Percentiles rank a stretch among this genome's conserved stretches.
Evolutionary conservation across 768 basidiomycete genomes (phyloP).

Genomic region (Filobasidium wieringae): DNA sequence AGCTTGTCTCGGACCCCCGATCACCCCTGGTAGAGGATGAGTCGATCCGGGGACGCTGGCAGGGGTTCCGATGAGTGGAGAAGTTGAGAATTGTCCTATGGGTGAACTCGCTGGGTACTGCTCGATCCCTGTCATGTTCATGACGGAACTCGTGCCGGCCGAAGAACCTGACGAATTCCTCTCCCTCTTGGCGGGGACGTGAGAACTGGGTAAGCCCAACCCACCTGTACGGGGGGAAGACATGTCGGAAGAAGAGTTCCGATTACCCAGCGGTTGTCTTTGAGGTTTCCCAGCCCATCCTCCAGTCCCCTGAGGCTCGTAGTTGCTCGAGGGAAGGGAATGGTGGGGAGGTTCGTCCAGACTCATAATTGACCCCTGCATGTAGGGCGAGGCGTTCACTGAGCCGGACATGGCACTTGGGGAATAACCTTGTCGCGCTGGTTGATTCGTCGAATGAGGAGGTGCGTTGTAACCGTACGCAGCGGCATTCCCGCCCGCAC

Average conservation of each 20-base stretch:
- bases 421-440: not conserved
- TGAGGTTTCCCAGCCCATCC: not conserved
- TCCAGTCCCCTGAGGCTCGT: not conserved
- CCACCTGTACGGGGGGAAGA: not conserved
- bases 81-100: not conserved
- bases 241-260: not conserved
- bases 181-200: not conserved
- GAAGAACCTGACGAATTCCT: not conserved
- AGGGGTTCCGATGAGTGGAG: not conserved
- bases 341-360: not conserved
- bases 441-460: not conserved
- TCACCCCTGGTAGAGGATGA: not conserved
- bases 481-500: not conserved
- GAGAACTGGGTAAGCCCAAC: not conserved
- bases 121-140: not conserved
- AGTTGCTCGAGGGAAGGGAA: not conserved
- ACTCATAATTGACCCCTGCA: not conserved
- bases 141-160: not conserved
- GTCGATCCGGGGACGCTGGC: not conserved
- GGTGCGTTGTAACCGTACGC: not conserved
- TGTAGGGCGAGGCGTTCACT: not conserved
- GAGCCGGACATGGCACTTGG: not conserved
- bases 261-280: not conserved
- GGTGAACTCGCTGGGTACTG: not conserved
- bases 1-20: not conserved